A percentile compares a stretch with the other conserved stretches of the same genome.
These are phyloP conservation scores for Cryptomeria japonica DNA, from an alignment of 75 land plant species.

Conservation along the genomic window DNA sequence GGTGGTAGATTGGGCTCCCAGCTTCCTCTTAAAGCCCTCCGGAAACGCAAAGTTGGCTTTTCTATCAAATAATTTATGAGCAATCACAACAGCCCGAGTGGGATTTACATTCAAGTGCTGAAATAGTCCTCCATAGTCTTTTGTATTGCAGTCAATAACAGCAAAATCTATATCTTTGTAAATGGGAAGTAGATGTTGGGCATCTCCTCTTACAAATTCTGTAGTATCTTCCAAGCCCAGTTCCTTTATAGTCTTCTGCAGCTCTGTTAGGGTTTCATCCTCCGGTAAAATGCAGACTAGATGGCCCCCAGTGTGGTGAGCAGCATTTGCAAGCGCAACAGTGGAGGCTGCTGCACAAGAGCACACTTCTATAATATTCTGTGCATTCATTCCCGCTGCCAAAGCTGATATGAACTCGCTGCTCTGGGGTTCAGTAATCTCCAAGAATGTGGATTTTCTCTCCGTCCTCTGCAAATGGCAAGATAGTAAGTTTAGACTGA, in stretches of 20 bases:
- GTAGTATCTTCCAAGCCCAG: constrained; percentile 37
- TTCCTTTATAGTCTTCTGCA: constrained; percentile 35
- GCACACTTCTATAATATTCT: constrained; percentile 58
- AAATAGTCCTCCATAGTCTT: constrained; percentile 34
- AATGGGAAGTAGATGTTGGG: constrained; percentile 25
- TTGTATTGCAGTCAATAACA: constrained; percentile 45
- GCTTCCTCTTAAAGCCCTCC: constrained; percentile 20
- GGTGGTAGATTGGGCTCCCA: constrained; percentile 25
- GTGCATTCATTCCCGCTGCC: constrained; percentile 68
- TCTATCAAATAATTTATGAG: constrained; percentile 41
- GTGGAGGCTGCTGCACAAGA: constrained; percentile 25
- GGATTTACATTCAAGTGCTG: constrained; percentile 34
- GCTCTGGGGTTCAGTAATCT: constrained; percentile 33
- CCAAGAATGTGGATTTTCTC: too few species aligned
- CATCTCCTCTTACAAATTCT: constrained; percentile 60
- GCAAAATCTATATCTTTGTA: constrained; percentile 53
- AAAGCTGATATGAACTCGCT: constrained; percentile 70
- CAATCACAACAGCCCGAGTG: constrained; percentile 60
- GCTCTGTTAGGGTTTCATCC: constrained; percentile 35
- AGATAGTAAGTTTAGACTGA: background rate
- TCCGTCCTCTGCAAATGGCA: background rate
- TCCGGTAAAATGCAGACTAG: constrained; percentile 55
- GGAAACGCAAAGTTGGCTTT: constrained; percentile 18
- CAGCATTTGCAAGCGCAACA: constrained; percentile 50
- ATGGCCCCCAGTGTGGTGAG: constrained; percentile 67